Evolutionary conservation across 768 basidiomycete genomes (phyloP), one percentile per base, ranked within the genome.

Genomic region (Psilocybe azurescens): DNA sequence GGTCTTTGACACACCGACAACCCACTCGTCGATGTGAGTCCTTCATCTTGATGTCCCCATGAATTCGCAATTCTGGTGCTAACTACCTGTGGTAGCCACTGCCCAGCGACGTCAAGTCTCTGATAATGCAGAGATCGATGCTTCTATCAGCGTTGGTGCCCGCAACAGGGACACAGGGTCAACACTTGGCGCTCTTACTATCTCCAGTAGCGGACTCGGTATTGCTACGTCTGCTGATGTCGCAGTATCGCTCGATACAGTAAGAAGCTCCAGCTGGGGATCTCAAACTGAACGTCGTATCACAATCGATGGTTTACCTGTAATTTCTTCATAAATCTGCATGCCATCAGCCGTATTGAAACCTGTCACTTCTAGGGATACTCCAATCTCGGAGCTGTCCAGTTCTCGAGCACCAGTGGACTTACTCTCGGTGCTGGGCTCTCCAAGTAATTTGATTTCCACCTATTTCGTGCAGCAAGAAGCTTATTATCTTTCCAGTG

Each of bases 11-110:
- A 14, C 58, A 44, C 36, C 33, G 51, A 28, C 16, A 33, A n/a
- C 58, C 58, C 28, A 59, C 58, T 14, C 49, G 58, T 24, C 8
- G 58, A 53, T 36, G 58, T 59, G n/a, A 59, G 58, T n/a, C 5
- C 32, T 53, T 38, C 18, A 50, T 6, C 32, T 18, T 50, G 10
- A 29, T 9, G 38, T 38, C 11, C 5, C 24, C 4, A n/a, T 20
- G 1, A 16, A 9, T 57, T 20, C 33, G 33, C 33, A 36, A 36
- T 36, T 28, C 24, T 29, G 56, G 7, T 20, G 20, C 20, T 20
- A 29, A 30, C 3, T 13, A n/a, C 29, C 4, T 36, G n/a, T 24
- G 16, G 5, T 24, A 58, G 58, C 36, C 36, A 59, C 58, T 33
- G 58, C 58, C 18, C 50, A 59, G 9, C 50, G 50, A n/a, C 58